A percentile compares a stretch with the other conserved stretches of the same genome.
Evolutionary conservation across 257 asterid genomes (phyloP).

Genomic region (Scutellaria baicalensis): DNA sequence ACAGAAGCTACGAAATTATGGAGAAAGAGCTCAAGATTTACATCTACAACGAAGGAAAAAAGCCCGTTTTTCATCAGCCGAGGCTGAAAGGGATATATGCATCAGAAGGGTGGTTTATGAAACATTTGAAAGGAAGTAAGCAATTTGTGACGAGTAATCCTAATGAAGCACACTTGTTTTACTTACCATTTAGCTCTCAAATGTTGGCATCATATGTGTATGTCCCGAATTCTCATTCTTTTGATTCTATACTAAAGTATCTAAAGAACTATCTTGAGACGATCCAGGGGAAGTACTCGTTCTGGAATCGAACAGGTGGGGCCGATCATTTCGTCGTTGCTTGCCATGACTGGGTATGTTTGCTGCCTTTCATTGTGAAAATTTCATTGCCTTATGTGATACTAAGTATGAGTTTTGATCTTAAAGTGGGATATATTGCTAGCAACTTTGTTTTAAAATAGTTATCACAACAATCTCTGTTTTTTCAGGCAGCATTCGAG

Average conservation of each 20-base stretch:
- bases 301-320: constrained; percentile 39
- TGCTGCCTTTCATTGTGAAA: background rate
- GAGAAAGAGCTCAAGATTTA: constrained; percentile 37
- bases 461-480: background rate
- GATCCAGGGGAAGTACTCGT: constrained; percentile 21
- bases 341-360: constrained; percentile 48
- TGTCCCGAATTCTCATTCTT: constrained; percentile 26
- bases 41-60: constrained; percentile 27
- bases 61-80: constrained; percentile 35
- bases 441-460: too few species aligned
- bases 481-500: constrained; percentile 29
- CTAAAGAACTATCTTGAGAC: constrained; percentile 14
- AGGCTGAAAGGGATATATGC: constrained; percentile 38
- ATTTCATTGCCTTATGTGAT: background rate
- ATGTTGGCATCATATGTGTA: constrained; percentile 23
- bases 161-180: constrained; percentile 32
- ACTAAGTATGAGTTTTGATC: background rate
- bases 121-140: constrained; percentile 21
- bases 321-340: constrained; percentile 37
- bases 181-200: constrained; percentile 43
- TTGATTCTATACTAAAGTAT: constrained; percentile 15
- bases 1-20: constrained; percentile 43
- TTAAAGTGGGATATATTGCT: too few species aligned
- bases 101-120: constrained; percentile 56
- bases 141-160: constrained; percentile 26